Conservation (phyloP, 2,329 filamentous ascomycete genomes). For the Harringtonia aguacate region DNA sequence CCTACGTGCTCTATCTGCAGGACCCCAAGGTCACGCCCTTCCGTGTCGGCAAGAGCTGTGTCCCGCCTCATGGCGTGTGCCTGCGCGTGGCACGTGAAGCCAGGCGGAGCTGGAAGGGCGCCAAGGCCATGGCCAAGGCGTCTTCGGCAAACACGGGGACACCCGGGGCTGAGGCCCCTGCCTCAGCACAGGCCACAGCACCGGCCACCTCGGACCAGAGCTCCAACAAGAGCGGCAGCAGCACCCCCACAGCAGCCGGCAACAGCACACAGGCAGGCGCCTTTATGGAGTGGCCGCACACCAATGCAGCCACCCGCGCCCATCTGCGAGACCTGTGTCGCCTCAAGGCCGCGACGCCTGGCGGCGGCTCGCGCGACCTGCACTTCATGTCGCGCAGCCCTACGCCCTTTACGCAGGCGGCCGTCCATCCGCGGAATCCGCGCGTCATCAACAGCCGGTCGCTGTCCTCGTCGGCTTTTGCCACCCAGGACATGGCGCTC, state of each 20-base stretch:
- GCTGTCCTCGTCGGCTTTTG: conserved; percentile 37
- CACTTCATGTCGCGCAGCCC: conserved; percentile 41
- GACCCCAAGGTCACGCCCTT: conserved; percentile 59
- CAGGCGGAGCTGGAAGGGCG: conserved; percentile 56
- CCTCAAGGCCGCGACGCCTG: conserved; percentile 33
- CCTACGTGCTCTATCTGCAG: conserved; percentile 53
- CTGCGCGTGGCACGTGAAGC: conserved; percentile 54
- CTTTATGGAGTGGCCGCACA: conserved; percentile 54
- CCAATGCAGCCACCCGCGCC: conserved; percentile 48
- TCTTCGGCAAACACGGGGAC: neutral
- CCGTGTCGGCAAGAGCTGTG: conserved; percentile 49
- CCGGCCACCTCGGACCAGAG: conserved; percentile 5
- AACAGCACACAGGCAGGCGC: conserved; percentile 27
- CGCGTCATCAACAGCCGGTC: neutral
- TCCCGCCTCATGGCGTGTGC: conserved; percentile 55
- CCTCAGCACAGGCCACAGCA: neutral
- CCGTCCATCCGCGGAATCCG: neutral
- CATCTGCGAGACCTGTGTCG: conserved; percentile 55
- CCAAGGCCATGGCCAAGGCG: conserved; percentile 27
- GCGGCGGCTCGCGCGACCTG: conserved; percentile 28
- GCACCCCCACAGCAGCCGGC: conserved; percentile 36
- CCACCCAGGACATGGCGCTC: conserved; percentile 49
- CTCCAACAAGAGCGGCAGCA: conserved; percentile 38
- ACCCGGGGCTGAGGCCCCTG: neutral
- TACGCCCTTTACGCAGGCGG: conserved; percentile 40